A percentile compares a stretch with the other conserved stretches of the same genome.
These are phyloP conservation scores for Fraxinus quadrangulata DNA, from an alignment of 257 asterid genomes.

Conservation along the genomic window DNA sequence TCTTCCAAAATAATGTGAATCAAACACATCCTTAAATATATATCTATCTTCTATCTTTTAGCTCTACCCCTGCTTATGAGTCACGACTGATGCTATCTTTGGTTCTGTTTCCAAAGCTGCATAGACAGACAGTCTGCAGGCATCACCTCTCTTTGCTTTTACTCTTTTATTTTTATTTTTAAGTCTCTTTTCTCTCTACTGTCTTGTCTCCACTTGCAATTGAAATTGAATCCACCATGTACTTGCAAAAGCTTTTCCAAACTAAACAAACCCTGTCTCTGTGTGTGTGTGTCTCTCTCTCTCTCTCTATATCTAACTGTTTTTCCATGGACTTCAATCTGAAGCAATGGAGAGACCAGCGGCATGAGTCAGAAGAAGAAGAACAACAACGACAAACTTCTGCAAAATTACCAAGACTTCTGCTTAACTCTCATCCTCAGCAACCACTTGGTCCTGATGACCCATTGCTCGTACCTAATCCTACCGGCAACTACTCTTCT, in stretches of 20 bases:
- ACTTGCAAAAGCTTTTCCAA: conserved; percentile 13
- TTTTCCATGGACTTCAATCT: conserved; percentile 68
- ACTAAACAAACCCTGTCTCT: conserved; percentile 17
- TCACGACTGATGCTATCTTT: conserved; percentile 21
- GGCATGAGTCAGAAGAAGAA: conserved; percentile 43
- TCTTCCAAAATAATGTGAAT: too few relatives aligned
- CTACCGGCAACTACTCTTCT: conserved; percentile 45
- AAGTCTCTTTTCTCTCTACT: conserved; percentile 25
- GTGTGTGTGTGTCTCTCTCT: too few relatives aligned
- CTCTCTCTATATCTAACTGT: neutral
- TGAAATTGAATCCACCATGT: neutral
- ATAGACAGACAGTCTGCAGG: conserved; percentile 38
- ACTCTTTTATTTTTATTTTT: neutral
- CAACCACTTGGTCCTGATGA: conserved; percentile 33
- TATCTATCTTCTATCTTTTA: too few relatives aligned
- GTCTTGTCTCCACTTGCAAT: conserved; percentile 43
- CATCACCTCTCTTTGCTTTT: conserved; percentile 14
- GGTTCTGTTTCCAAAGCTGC: conserved; percentile 53
- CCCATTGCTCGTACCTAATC: conserved; percentile 74
- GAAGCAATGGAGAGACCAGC: conserved; percentile 72
- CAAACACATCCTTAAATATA: too few relatives aligned
- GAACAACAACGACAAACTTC: conserved; percentile 29
- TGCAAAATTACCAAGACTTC: conserved; percentile 60
- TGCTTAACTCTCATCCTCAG: conserved; percentile 32
- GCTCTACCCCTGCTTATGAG: conserved; percentile 19